Evolutionary conservation across 176 grass and related monocot species (phyloP), one percentile per base, ranked within the genome.

Genomic region (Calamus simplicifolius): DNA sequence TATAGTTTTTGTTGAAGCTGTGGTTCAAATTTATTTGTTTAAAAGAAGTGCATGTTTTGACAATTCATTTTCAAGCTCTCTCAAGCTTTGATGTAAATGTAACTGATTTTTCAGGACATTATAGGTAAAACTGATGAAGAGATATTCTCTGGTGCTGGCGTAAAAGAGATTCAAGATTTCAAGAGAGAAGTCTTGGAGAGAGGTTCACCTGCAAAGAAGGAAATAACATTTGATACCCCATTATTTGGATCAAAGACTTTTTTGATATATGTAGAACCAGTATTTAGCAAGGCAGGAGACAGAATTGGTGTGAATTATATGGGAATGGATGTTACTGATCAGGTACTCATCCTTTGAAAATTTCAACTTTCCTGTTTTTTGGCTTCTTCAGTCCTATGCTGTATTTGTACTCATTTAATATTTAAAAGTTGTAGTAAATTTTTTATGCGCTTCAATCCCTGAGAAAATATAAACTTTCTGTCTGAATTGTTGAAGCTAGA

Each of bases 181-280:
- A 95, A 95, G 74, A 77, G 56, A 61, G 74, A 90, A 66, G 90
- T 95, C 63, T 69, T 90, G 69, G 68, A 61, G 18, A 77, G 57
- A n/a, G 64, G 90, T 73, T 56, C 64, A 29, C 4, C 90, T 4
- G 85, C 90, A 50, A 90, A 90, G 69, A 81, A 80, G 61, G 90
- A 95, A 74, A 84, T 95, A 70, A 76, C 75, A 25, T 95, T 89
- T 72, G 73, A 83, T 54, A 84, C 77, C 56, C 80, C 80, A 30
- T 71, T 95, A 66, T 95, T 95, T 83, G 90, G 90, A 71, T 69
- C 57, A 59, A 95, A 95, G 72, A 95, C 80, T 56, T 95, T 95
- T 77, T 75, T 90, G 62, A 90, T 85, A 69, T 90, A 87, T 61
- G 89, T 95, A 51, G 86, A 95, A 54, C 90, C 90, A 67, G 86